A percentile compares a stretch with the other conserved stretches of the same genome.
phyloP scores from a whole-genome alignment of 305 asterid species.

The Plantago lanceolata region DNA sequence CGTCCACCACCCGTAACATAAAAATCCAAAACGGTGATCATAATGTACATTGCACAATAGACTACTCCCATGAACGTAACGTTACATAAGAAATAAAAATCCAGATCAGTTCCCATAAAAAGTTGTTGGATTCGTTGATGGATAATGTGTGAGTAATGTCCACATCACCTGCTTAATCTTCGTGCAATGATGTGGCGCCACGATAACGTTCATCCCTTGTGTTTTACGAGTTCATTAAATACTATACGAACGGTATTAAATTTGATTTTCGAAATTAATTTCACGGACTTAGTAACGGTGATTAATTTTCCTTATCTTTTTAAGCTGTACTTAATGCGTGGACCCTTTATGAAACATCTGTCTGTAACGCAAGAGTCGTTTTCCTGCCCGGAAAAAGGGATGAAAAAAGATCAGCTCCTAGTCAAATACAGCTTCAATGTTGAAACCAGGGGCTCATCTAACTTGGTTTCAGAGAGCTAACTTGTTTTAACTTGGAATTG shows the following conservation, averaged over 20 bases:
- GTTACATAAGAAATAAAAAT: not conserved
- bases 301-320: not conserved
- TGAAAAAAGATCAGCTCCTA: not conserved
- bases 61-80: too few species aligned
- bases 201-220: not conserved
- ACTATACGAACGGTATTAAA: too few species aligned
- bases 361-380: not conserved
- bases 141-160: not conserved
- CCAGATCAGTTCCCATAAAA: not conserved
- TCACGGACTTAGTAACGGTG: not conserved
- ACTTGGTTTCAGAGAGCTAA: too few species aligned
- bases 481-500: too few species aligned
- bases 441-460: not conserved
- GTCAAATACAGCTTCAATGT: not conserved
- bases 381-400: not conserved
- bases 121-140: not conserved
- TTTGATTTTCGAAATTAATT: not conserved
- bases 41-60: too few species aligned
- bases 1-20: too few species aligned
- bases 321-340: too few species aligned
- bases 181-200: constrained; percentile 13
- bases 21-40: too few species aligned
- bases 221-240: too few species aligned
- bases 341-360: not conserved
- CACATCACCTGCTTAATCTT: not conserved